Evolutionary conservation across 176 grass and related monocot species (phyloP).

Genomic region (Chloris gayana): DNA sequence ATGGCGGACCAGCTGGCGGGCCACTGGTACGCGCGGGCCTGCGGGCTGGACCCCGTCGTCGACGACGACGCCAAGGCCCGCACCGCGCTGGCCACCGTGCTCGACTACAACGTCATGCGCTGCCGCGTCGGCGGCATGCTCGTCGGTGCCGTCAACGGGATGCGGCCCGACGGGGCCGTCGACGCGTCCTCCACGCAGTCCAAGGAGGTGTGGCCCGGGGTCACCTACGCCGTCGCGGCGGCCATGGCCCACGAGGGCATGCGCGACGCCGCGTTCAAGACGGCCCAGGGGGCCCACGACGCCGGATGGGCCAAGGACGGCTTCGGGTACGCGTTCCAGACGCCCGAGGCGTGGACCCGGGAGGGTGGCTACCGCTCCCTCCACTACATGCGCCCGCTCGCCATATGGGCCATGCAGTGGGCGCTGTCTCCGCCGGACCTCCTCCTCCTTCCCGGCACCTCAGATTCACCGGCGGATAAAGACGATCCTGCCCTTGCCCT

Average conservation of each 20-base stretch:
- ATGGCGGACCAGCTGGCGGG: slow-evolving; percentile 84
- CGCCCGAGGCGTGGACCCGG: slow-evolving; percentile 78
- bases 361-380: slow-evolving; percentile 68
- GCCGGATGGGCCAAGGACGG: slow-evolving; percentile 68
- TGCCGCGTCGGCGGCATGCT: too few species aligned
- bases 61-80: slow-evolving; percentile 53
- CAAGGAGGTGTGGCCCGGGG: slow-evolving; percentile 87
- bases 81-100: slow-evolving; percentile 57
- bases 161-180: slow-evolving; percentile 60
- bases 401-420: slow-evolving; percentile 90
- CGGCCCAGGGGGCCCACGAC: slow-evolving; percentile 77
- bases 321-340: slow-evolving; percentile 86
- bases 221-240: slow-evolving; percentile 74
- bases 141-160: slow-evolving; percentile 79
- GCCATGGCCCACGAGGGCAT: slow-evolving; percentile 91
- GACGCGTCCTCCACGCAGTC: slow-evolving; percentile 67
- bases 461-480: not conserved
- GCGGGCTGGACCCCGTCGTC: slow-evolving; percentile 66
- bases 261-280: slow-evolving; percentile 66
- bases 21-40: slow-evolving; percentile 70
- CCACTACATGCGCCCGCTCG: slow-evolving; percentile 86
- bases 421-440: slow-evolving; percentile 63
- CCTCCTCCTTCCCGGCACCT: too few species aligned
- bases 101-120: slow-evolving; percentile 77
- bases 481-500: not conserved